Base-by-base conservation (phyloP, 768 basidiomycete species). In the Albatrellus ellisii region DNA sequence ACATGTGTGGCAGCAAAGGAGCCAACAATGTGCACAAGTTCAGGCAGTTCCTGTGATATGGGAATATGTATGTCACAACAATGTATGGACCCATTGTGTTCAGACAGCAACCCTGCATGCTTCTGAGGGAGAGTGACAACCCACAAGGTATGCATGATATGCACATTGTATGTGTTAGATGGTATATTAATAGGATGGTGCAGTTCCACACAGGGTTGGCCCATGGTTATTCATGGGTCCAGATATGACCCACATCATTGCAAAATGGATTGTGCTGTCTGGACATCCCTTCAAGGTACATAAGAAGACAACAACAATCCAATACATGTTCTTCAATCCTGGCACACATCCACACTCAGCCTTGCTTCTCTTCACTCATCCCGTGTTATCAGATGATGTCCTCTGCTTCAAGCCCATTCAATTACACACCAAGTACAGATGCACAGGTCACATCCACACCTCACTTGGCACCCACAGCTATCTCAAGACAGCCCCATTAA, bases 271-370 rank as follows among this genome's bases (percentile, higher is more conserved):
- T n/a, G n/a, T n/a, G n/a, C n/a, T n/a, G n/a, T n/a, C n/a, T n/a
- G n/a, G n/a, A n/a, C 91, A 95, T 61, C 94, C 94, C 1, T 85
- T 90, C 75, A 92, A 91, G 55, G 79, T 97, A 1, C 92, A n/a
- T n/a, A n/a, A n/a, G n/a, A n/a, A n/a, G n/a, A n/a, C n/a, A n/a
- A n/a, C n/a, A n/a, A n/a, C n/a, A 97, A 79, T 99, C 52, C 80
- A 92, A 43, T 98, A 95, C 67, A 87, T 99, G 87, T 97, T 98
- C 42, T n/a, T n/a, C n/a, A n/a, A n/a, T n/a, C n/a, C n/a, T n/a
- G n/a, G n/a, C n/a, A n/a, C n/a, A n/a, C n/a, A 31, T 27, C 37
- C n/a, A 39, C 9, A 20, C 22, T 21, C 37, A 33, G n/a, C 34
- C 24, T 37, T 39, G 18, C 44, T 22, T 48, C 34, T 45, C 27